phyloP scores from a whole-genome alignment of 2,329 filamentous ascomycete species.

The Stenocarpella maydis region DNA sequence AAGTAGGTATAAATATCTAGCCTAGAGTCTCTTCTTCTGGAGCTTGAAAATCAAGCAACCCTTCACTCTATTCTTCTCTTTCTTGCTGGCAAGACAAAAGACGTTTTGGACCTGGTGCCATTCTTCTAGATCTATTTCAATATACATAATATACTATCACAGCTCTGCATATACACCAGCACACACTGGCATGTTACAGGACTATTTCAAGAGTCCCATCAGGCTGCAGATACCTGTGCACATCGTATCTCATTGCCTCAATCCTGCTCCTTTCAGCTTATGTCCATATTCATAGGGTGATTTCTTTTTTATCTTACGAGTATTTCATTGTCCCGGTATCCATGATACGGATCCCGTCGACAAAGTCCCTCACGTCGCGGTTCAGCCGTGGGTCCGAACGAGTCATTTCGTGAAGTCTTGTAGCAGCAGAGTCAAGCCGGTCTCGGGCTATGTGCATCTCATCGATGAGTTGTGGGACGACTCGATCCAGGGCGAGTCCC shows the following conservation, averaged over 20 bases:
- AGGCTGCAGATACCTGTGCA: constrained; percentile 42
- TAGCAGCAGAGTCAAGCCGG: constrained; percentile 30
- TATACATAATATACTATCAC: too few species aligned
- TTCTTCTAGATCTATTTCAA: too few species aligned
- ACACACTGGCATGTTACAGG: constrained; percentile 38
- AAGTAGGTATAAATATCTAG: too few species aligned
- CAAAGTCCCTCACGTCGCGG: constrained; percentile 38
- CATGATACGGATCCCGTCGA: constrained; percentile 44
- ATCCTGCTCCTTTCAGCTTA: constrained; percentile 40
- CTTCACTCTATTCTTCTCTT: too few species aligned
- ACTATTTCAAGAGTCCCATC: constrained; percentile 47
- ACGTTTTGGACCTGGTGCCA: neutral
- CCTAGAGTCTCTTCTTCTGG: too few species aligned
- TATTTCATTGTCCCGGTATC: constrained; percentile 46
- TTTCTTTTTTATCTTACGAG: constrained; percentile 41
- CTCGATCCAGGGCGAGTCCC: constrained; percentile 15
- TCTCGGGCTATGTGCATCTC: constrained; percentile 34
- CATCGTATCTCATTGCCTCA: constrained; percentile 45
- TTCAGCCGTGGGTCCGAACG: constrained; percentile 32
- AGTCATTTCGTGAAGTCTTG: constrained; percentile 27
- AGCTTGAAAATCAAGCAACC: too few species aligned
- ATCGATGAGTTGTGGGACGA: constrained; percentile 23
- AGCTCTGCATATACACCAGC: neutral
- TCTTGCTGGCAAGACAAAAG: too few species aligned
- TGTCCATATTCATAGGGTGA: too few species aligned